Conservation (phyloP, 1,139 yeast species). For the Saccharomyces hybrid region DNA sequence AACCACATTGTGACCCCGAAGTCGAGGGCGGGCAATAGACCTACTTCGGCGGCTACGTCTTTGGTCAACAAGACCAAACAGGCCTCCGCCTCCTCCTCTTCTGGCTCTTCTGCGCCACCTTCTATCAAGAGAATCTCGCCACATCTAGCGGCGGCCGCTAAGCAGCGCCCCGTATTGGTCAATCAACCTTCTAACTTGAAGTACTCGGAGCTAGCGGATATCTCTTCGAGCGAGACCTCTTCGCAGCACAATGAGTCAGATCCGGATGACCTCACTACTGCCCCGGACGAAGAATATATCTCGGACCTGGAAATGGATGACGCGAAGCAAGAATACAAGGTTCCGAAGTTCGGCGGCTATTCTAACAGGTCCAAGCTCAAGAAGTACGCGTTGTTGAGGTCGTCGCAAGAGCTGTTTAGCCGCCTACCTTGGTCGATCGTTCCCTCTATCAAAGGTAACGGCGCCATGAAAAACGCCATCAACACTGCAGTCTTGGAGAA, state of each 20-base stretch:
- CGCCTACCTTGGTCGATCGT: conserved; percentile 71
- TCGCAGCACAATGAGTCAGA: conserved; percentile 12
- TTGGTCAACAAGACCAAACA: background rate
- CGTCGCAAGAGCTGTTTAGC: conserved; percentile 52
- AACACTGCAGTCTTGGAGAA: conserved; percentile 47
- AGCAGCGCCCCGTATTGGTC: background rate
- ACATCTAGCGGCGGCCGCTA: background rate
- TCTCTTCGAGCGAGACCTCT: background rate
- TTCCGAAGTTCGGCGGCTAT: conserved; percentile 75
- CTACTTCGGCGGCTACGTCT: background rate
- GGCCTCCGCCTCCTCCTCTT: background rate
- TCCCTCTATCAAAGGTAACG: conserved; percentile 71
- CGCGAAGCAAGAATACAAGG: conserved; percentile 19
- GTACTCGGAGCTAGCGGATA: background rate
- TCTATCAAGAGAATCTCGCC: background rate
- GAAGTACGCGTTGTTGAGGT: conserved; percentile 37
- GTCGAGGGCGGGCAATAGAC: conserved; percentile 15
- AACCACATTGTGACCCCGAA: conserved; percentile 28
- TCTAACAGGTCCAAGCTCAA: conserved; percentile 39
- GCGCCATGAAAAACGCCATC: conserved; percentile 83
- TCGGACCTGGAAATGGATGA: conserved; percentile 16
- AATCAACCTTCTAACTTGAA: background rate
- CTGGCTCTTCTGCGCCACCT: background rate
- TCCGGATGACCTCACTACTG: conserved; percentile 6
- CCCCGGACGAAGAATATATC: background rate